Evolutionary conservation across 176 grass and related monocot species (phyloP).

Genomic region (Stipa capillata): DNA sequence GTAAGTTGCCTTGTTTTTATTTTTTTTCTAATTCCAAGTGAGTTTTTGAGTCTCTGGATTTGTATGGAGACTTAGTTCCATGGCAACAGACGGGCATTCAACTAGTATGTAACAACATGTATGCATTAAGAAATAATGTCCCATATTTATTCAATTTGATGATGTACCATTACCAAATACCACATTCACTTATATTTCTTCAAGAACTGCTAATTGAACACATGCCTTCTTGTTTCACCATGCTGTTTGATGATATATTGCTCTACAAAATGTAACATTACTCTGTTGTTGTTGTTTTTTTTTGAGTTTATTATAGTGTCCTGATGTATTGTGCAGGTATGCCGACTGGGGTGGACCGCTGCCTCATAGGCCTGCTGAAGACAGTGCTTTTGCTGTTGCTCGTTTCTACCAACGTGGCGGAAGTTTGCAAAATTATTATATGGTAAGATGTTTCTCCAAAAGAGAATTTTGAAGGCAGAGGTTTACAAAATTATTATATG

Average conservation of each 20-base stretch:
- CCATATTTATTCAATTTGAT: background rate
- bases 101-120: background rate
- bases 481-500: background rate
- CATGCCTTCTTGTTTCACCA: background rate
- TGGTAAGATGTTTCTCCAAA: conserved; percentile 49
- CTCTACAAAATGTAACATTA: background rate
- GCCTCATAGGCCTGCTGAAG: conserved; percentile 77
- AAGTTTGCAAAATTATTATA: conserved; percentile 97
- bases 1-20: too few species aligned
- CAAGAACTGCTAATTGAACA: background rate
- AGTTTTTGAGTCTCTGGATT: too few species aligned
- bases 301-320: background rate
- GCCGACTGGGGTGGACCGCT: conserved; percentile 71
- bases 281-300: background rate
- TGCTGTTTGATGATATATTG: background rate
- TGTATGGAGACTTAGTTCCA: too few species aligned
- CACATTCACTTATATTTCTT: conserved; percentile 4
- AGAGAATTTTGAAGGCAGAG: background rate
- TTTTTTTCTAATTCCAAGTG: too few species aligned
- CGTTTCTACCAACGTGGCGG: conserved; percentile 94
- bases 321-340: conserved; percentile 43
- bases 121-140: background rate
- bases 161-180: background rate
- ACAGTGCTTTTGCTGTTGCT: conserved; percentile 93
- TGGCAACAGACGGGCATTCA: too few species aligned